Evolutionary conservation across 441 rosid genomes (phyloP).

Genomic region (Pelargonium citronellum): DNA sequence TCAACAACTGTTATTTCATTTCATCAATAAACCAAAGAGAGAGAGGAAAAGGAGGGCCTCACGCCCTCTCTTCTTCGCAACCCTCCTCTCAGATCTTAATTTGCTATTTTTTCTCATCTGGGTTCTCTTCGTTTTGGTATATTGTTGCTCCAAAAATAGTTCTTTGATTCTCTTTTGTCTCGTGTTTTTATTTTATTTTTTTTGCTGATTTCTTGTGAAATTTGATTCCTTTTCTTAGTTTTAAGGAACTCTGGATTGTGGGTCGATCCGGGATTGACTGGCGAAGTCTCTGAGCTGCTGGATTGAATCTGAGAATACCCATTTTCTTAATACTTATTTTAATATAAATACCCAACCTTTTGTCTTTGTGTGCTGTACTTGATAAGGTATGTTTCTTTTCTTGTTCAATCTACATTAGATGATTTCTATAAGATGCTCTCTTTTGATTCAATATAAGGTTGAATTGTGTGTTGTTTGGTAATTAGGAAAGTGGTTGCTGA

Average conservation of each 20-base stretch:
- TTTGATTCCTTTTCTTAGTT: slow-evolving; percentile 19
- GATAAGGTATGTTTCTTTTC: slow-evolving; percentile 10
- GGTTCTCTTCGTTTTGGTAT: slow-evolving; percentile 35
- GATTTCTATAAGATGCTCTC: slow-evolving; percentile 14
- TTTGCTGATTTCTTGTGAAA: slow-evolving; percentile 19
- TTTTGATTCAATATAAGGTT: slow-evolving; percentile 16
- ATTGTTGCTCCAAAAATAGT: slow-evolving; percentile 10
- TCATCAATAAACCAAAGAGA: slow-evolving; percentile 18
- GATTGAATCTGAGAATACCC: slow-evolving; percentile 13
- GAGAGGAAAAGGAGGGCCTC: slow-evolving; percentile 49
- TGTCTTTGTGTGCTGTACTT: slow-evolving; percentile 9
- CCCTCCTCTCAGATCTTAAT: slow-evolving; percentile 46
- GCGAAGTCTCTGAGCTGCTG: slow-evolving; percentile 12
- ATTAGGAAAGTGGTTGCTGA: slow-evolving; percentile 7
- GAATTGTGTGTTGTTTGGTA: slow-evolving; percentile 16
- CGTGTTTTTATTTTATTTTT: slow-evolving; percentile 26
- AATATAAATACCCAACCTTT: neutral
- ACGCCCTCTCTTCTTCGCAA: slow-evolving; percentile 47
- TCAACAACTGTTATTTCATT: slow-evolving; percentile 23
- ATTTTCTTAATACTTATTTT: neutral
- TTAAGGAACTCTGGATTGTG: slow-evolving; percentile 37
- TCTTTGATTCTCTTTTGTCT: slow-evolving; percentile 16
- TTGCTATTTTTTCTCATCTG: slow-evolving; percentile 39
- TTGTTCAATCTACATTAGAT: slow-evolving; percentile 10
- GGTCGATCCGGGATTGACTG: slow-evolving; percentile 12